A percentile compares a stretch with the other conserved stretches of the same genome.
phyloP scores from a whole-genome alignment of 148 eudicot genomes.

The Vaccinium macrocarpon region DNA sequence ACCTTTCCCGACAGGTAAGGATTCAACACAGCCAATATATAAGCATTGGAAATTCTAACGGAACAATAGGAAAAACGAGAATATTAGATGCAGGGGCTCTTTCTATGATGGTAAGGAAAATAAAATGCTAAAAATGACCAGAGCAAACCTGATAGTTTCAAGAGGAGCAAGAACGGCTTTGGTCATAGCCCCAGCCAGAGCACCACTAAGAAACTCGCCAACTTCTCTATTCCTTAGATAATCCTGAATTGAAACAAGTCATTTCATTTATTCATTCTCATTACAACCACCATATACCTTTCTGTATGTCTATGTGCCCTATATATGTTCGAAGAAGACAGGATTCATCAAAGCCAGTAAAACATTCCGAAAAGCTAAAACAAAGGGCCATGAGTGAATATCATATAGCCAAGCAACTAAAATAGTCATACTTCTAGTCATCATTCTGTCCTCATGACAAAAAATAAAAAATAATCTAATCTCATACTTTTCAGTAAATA shows the following conservation, averaged over 20 bases:
- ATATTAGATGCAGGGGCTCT: not conserved
- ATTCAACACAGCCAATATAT: not conserved
- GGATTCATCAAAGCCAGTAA: not conserved
- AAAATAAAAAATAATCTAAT: not conserved
- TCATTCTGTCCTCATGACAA: not conserved
- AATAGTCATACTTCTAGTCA: not conserved
- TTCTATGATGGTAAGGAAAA: not conserved
- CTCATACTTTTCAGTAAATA: not conserved
- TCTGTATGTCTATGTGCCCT: not conserved
- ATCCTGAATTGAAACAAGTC: conserved; percentile 38
- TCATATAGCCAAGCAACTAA: not conserved
- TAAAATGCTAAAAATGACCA: not conserved
- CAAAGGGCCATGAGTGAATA: not conserved
- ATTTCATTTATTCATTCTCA: conserved; percentile 10
- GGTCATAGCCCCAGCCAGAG: conserved; percentile 97
- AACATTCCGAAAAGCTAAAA: not conserved
- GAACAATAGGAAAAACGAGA: not conserved
- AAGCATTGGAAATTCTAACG: not conserved
- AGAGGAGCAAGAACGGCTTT: conserved; percentile 98
- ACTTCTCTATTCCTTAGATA: conserved; percentile 61
- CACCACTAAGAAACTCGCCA: conserved; percentile 93
- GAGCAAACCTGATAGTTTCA: conserved; percentile 83
- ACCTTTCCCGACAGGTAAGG: not conserved
- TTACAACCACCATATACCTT: not conserved
- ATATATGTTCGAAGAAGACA: conserved; percentile 9